Evolutionary conservation across 192 early-diverging fungal species (phyloP).

Genomic region (Linnemannia exigua): DNA sequence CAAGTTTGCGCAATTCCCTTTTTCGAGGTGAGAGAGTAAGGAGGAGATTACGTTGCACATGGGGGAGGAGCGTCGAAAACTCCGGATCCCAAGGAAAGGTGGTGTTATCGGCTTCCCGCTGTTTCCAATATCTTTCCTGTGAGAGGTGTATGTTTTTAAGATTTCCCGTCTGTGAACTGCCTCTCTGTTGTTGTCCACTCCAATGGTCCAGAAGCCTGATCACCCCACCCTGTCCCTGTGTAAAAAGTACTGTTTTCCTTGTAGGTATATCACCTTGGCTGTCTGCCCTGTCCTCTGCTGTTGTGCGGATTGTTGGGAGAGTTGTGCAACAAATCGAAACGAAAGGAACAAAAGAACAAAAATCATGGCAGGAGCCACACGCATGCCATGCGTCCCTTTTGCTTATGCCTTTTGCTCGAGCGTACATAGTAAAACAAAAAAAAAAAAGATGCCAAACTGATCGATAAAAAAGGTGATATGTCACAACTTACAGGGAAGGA

Average conservation of each 20-base stretch:
- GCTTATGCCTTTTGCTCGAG: background rate
- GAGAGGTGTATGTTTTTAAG: conserved; percentile 1
- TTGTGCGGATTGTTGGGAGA: background rate
- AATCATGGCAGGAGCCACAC: background rate
- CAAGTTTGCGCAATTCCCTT: background rate
- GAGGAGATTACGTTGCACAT: background rate
- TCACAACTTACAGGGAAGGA: conserved; percentile 76
- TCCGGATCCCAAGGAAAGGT: background rate
- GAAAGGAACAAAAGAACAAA: background rate
- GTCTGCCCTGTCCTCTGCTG: background rate
- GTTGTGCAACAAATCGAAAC: background rate
- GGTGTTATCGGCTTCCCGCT: background rate
- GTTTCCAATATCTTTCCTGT: background rate
- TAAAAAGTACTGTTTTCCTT: background rate
- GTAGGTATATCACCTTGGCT: background rate
- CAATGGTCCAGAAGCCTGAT: conserved; percentile 1
- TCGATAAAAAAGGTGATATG: background rate
- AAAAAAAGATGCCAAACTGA: background rate
- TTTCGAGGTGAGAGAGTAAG: background rate
- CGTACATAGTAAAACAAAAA: background rate
- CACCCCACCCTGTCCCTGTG: background rate
- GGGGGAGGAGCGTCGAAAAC: background rate
- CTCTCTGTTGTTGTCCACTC: background rate
- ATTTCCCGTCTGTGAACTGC: background rate
- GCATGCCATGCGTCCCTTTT: background rate